Evolutionary conservation across 2,329 filamentous ascomycete species (phyloP).

Genomic region (Daldinia sp.): DNA sequence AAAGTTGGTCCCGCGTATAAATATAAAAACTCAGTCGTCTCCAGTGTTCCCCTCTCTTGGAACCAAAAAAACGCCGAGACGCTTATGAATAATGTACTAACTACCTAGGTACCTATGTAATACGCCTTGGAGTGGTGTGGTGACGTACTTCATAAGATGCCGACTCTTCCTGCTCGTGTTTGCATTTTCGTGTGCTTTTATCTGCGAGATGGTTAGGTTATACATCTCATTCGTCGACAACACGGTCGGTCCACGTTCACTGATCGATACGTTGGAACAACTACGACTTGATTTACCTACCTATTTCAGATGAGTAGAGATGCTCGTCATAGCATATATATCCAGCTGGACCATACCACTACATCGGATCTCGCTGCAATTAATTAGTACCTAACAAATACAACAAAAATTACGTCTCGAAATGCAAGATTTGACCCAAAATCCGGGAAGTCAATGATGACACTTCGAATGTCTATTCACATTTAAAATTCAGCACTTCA

Average conservation of each 20-base stretch:
- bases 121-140: background rate
- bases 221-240: no score
- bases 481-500: background rate
- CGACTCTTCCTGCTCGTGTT: background rate
- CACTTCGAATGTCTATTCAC: background rate
- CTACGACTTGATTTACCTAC: no score
- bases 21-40: background rate
- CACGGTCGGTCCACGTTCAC: no score
- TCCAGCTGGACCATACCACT: no score
- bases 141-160: conserved; percentile 1
- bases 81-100: background rate
- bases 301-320: no score
- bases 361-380: no score
- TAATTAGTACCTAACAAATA: no score
- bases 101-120: background rate
- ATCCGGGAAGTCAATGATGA: background rate
- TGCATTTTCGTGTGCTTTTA: background rate
- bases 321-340: no score
- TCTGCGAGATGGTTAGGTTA: background rate
- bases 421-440: background rate
- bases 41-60: background rate
- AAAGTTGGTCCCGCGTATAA: background rate
- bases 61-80: background rate
- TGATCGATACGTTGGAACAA: no score
- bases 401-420: background rate